Conservation (phyloP, 208 protist genomes). For the Polymyxa betae region DNA sequence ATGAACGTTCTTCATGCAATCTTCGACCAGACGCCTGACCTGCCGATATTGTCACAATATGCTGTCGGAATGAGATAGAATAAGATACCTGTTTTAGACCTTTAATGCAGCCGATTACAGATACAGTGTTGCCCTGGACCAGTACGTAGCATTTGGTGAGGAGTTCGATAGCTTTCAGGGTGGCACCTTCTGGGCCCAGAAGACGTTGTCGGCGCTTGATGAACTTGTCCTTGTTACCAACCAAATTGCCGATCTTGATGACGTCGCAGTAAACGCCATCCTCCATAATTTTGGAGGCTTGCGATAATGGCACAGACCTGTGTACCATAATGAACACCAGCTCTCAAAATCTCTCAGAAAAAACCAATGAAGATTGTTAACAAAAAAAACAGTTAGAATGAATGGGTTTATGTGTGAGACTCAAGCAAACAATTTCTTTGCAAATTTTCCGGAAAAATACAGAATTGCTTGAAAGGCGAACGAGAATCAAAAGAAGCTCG, state of each 20-base stretch:
- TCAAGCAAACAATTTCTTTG: no score
- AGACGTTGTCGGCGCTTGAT: slow-evolving; percentile 97
- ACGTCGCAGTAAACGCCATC: slow-evolving; percentile 96
- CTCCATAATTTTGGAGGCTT: slow-evolving; percentile 94
- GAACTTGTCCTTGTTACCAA: slow-evolving; percentile 94
- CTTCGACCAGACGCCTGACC: slow-evolving; percentile 94
- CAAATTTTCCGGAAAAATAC: no score
- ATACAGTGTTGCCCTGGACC: slow-evolving; percentile 77
- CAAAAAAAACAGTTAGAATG: no score
- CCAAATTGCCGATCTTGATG: slow-evolving; percentile 95
- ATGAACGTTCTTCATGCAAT: slow-evolving; percentile 99
- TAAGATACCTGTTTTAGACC: slow-evolving; percentile 79
- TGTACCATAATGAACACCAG: neutral
- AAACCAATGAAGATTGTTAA: no score
- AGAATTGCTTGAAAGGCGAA: no score
- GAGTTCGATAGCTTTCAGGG: slow-evolving; percentile 96
- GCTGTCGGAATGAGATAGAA: neutral
- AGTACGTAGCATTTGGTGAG: slow-evolving; percentile 98
- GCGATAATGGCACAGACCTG: slow-evolving; percentile 58
- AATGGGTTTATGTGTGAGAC: no score
- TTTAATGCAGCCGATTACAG: slow-evolving; percentile 84
- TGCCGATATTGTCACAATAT: neutral
- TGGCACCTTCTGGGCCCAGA: slow-evolving; percentile 95
- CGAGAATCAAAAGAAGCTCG: no score
- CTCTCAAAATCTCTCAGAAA: no score